A percentile compares a stretch with the other conserved stretches of the same genome.
These are phyloP conservation scores for Mycocentrospora acerina DNA, from an alignment of 2,329 filamentous ascomycete genomes.

Conservation along the genomic window DNA sequence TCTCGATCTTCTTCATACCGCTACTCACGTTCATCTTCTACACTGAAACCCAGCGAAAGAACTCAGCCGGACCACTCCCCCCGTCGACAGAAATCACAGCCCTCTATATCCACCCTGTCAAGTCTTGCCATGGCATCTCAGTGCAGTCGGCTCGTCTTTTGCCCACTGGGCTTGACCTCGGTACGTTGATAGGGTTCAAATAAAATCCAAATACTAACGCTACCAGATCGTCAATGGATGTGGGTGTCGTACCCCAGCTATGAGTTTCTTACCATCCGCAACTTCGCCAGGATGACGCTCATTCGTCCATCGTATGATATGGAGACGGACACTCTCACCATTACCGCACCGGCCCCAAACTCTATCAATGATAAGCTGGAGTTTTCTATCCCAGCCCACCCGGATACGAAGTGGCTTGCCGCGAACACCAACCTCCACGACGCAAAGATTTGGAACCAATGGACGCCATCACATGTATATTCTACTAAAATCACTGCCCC, in stretches of 20 bases:
- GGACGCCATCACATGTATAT: conserved; percentile 61
- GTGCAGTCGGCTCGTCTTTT: conserved; percentile 55
- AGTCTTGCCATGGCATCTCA: conserved; percentile 65
- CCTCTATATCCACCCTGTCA: conserved; percentile 64
- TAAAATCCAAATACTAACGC: conserved; percentile 4
- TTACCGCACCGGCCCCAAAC: conserved; percentile 49
- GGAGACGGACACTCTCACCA: conserved; percentile 49
- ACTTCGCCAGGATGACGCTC: conserved; percentile 62
- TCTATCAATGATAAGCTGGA: conserved; percentile 31
- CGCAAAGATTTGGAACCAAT: conserved; percentile 61
- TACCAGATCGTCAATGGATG: conserved; percentile 64
- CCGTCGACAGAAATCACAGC: conserved; percentile 46
- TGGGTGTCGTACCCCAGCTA: conserved; percentile 56
- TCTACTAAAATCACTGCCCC: conserved; percentile 51
- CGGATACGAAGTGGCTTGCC: conserved; percentile 55
- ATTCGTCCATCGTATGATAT: conserved; percentile 57
- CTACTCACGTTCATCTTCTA: conserved; percentile 35
- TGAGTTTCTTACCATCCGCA: conserved; percentile 64
- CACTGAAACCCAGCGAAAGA: conserved; percentile 13
- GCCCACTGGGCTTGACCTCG: conserved; percentile 59
- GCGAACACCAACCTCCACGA: conserved; percentile 52
- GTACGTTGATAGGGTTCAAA: conserved; percentile 12
- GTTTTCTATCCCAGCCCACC: conserved; percentile 59
- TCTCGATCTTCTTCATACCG: conserved; percentile 32
- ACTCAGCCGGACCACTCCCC: conserved; percentile 30